Evolutionary conservation across 352 stramenopile species (phyloP).

Genomic region (Phytophthora ramorum): DNA sequence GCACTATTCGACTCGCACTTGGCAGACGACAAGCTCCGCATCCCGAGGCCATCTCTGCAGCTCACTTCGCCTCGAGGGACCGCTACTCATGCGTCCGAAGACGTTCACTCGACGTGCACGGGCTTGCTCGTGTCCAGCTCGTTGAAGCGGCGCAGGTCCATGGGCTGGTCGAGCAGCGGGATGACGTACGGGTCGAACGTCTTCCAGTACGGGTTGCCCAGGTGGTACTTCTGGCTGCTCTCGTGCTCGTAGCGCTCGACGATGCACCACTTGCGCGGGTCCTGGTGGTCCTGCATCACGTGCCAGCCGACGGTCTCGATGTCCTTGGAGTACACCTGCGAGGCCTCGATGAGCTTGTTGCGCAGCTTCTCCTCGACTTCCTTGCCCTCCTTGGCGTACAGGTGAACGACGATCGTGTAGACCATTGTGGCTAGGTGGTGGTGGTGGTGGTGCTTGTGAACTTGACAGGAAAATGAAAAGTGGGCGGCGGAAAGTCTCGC

Average conservation of each 20-base stretch:
- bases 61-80: neutral
- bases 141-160: constrained; percentile 42
- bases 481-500: constrained; percentile 12
- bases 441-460: constrained; percentile 15
- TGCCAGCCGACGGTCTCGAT: constrained; percentile 37
- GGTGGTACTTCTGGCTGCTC: constrained; percentile 42
- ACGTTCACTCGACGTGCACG: constrained; percentile 22
- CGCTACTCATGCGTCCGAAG: neutral
- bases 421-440: constrained; percentile 27
- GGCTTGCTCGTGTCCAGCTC: constrained; percentile 45
- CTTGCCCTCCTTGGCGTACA: constrained; percentile 47
- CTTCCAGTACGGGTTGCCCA: constrained; percentile 41
- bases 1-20: neutral
- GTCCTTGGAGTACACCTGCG: constrained; percentile 45
- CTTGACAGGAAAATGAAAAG: constrained; percentile 37
- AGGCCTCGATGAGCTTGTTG: constrained; percentile 47
- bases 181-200: constrained; percentile 39
- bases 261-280: constrained; percentile 45
- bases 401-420: constrained; percentile 44
- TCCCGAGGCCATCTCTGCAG: neutral
- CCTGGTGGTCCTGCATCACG: constrained; percentile 42
- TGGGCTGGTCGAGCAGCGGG: constrained; percentile 36
- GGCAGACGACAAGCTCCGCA: neutral
- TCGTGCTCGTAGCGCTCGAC: constrained; percentile 45
- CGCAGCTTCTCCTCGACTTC: constrained; percentile 46